Evolutionary conservation across 306 rosid species (phyloP).

Genomic region (Urtica urens): DNA sequence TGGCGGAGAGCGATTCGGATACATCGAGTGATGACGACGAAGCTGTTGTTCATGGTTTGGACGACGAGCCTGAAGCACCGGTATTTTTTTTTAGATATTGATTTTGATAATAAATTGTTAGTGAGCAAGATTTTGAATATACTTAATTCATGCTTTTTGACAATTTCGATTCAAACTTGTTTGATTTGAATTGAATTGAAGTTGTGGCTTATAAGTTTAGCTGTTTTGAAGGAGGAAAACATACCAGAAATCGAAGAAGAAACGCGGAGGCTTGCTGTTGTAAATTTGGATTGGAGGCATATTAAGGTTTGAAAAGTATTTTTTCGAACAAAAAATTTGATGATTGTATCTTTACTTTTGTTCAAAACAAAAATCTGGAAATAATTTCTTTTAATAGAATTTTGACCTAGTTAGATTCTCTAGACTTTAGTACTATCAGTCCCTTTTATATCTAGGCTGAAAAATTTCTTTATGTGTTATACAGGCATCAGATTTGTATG

Average conservation of each 20-base stretch:
- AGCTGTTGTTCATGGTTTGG: conserved; percentile 16
- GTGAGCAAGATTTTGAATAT: neutral
- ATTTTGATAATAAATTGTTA: neutral
- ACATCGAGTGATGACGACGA: conserved; percentile 32
- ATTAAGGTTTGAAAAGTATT: conserved; percentile 46
- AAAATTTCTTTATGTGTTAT: conserved; percentile 1
- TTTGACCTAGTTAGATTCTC: neutral
- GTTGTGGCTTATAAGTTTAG: neutral
- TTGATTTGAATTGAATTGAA: too few species aligned
- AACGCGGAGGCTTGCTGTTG: conserved; percentile 65
- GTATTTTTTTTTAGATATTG: conserved; percentile 16
- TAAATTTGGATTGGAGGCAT: conserved; percentile 85
- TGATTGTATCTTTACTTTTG: neutral
- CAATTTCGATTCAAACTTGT: neutral
- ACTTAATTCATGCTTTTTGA: neutral
- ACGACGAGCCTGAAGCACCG: conserved; percentile 29
- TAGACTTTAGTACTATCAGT: neutral
- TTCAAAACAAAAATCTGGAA: too few species aligned
- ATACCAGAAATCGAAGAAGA: conserved; percentile 49
- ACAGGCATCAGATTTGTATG: conserved; percentile 74
- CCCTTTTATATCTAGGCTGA: neutral
- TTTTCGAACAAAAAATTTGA: neutral
- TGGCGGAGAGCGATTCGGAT: conserved; percentile 23
- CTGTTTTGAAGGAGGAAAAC: conserved; percentile 34
- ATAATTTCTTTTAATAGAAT: too few species aligned